Base-by-base conservation (phyloP, 176 grass and related monocot species). In the Zea luxurians region DNA sequence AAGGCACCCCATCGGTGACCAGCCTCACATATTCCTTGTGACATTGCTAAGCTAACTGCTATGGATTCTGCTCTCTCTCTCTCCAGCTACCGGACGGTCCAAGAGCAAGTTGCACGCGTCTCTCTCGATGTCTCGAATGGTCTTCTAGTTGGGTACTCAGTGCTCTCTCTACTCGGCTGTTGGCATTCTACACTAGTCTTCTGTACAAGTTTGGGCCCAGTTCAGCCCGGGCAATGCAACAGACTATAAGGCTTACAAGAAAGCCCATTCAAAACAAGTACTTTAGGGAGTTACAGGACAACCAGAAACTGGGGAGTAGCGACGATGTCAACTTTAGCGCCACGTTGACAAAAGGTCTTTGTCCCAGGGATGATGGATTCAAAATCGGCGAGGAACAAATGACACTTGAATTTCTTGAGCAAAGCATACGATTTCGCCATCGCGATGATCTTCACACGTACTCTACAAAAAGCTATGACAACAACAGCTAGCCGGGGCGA, bases 361-460 rank as follows among this genome's bases (percentile, higher is more conserved):
- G 34, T 27, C 27, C 35, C 42, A 11, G 12, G 1, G 75, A 44
- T 21, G 12, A 13, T 15, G 52, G 20, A 27, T 68, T 68, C 58
- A 49, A 74, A 68, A 64, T 2, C 11, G 37, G 37, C 58, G 75
- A 63, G 13, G 37, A 68, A 82, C 10, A 70, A 66, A 74, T 44
- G 41, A 37, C 48, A 69, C 83, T 27, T 89, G 82, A 86, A 86
- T 85, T 88, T 85, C 72, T 67, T 86, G 68, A 49, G 47, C 83
- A 90, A 82, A 86, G 77, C 87, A 78, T 89, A 84, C 59, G 58
- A 84, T 81, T 65, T 85, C 15, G 41, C 71, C 87, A 27, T 77
- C 81, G 81, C 87, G 85, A 85, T 63, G 82, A 95, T 89, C 89
- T 95, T 95, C 91, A 91, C 89, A 95, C 66, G 87, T 89, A 83